phyloP scores from a whole-genome alignment of 75 land plant genomes.

The Cunninghamia lanceolata region DNA sequence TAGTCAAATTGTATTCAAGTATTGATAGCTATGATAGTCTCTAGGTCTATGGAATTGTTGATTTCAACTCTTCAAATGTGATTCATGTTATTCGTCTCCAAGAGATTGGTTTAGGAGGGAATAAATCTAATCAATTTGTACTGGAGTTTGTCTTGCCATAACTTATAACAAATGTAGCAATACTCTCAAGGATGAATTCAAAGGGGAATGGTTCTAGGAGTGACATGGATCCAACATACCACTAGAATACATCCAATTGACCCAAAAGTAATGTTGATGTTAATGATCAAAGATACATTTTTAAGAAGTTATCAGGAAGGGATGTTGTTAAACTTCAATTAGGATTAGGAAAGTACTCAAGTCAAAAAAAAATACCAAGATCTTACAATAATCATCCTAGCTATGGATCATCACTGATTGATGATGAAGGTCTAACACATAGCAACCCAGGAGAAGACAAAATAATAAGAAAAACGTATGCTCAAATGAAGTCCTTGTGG shows the following conservation, averaged over 20 bases:
- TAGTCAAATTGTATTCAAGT: too few relatives aligned
- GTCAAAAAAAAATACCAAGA: slow-evolving; percentile 38
- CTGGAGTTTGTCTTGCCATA: too few relatives aligned
- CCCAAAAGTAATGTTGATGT: slow-evolving; percentile 10
- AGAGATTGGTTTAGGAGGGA: too few relatives aligned
- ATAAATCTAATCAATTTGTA: too few relatives aligned
- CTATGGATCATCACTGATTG: slow-evolving; percentile 59
- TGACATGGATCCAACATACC: slow-evolving; percentile 24
- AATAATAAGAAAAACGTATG: slow-evolving; percentile 78
- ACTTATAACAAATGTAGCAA: too few relatives aligned
- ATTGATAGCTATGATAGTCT: too few relatives aligned
- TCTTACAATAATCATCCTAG: slow-evolving; percentile 37
- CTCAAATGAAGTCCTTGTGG: slow-evolving; percentile 45
- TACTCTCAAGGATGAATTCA: too few relatives aligned
- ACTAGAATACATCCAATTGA: slow-evolving; percentile 9
- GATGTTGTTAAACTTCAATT: slow-evolving; percentile 5
- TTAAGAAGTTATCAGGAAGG: slow-evolving; percentile 10
- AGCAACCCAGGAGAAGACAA: slow-evolving; percentile 48
- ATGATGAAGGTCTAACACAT: slow-evolving; percentile 41
- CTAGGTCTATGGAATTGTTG: too few relatives aligned
- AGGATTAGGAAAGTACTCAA: slow-evolving; percentile 38
- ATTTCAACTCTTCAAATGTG: too few relatives aligned
- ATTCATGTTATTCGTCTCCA: too few relatives aligned
- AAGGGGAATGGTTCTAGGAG: too few relatives aligned
- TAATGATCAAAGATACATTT: background rate